Conservation (phyloP, 306 rosid genomes). For the Quillaja saponaria region DNA sequence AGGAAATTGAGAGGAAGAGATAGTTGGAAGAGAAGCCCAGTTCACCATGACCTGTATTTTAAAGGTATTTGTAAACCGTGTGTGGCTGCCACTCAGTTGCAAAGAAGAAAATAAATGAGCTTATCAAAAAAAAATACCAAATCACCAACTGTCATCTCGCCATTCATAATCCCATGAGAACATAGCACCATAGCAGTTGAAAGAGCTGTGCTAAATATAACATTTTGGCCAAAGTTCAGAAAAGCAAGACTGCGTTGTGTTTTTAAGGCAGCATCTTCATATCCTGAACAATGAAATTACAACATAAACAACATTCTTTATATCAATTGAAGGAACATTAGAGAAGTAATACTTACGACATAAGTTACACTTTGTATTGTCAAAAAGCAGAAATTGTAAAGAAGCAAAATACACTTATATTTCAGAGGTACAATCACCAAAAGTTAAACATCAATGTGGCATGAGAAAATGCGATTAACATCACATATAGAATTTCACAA, state of each 20-base stretch:
- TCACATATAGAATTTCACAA: too few species aligned
- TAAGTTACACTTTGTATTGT: background rate
- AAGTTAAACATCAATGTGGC: too few species aligned
- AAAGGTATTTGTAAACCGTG: slow-evolving; percentile 23
- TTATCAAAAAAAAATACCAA: slow-evolving; percentile 59
- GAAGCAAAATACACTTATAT: too few species aligned
- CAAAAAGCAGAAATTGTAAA: background rate
- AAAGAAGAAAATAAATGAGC: slow-evolving; percentile 22
- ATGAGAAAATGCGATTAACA: too few species aligned
- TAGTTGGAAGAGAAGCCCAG: slow-evolving; percentile 96
- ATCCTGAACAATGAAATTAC: slow-evolving; percentile 51
- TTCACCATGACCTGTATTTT: slow-evolving; percentile 89
- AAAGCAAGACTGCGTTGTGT: slow-evolving; percentile 90
- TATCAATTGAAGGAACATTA: slow-evolving; percentile 2
- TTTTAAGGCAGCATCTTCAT: slow-evolving; percentile 93
- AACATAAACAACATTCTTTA: slow-evolving; percentile 31
- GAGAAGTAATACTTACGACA: slow-evolving; percentile 16
- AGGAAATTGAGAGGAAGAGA: slow-evolving; percentile 97
- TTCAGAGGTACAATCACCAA: too few species aligned
- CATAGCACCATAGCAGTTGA: slow-evolving; percentile 97
- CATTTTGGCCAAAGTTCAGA: slow-evolving; percentile 88
- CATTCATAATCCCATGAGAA: slow-evolving; percentile 80
- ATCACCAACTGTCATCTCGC: slow-evolving; percentile 91
- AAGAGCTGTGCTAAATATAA: slow-evolving; percentile 88
- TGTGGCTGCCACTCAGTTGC: slow-evolving; percentile 23